Evolutionary conservation across 352 stramenopile genomes (phyloP).

Genomic region (Bremia lactucae): DNA sequence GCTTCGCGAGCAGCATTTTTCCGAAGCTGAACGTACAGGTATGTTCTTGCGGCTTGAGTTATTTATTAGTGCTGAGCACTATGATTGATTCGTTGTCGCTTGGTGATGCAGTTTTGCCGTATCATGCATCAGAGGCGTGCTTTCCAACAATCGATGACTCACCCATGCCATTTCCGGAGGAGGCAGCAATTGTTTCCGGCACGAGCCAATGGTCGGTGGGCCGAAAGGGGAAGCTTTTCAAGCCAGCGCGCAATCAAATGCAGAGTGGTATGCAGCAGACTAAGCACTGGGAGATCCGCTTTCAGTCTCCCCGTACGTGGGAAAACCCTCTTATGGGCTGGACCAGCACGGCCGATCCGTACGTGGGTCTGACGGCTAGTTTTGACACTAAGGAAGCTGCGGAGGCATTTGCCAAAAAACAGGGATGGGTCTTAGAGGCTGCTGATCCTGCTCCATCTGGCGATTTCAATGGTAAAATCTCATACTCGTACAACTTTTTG

Average conservation of each 20-base stretch:
- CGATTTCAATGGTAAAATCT: constrained; percentile 68
- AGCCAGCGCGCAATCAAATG: constrained; percentile 75
- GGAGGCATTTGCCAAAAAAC: constrained; percentile 68
- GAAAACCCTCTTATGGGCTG: constrained; percentile 92
- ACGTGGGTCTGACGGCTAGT: constrained; percentile 74
- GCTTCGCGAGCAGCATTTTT: constrained; percentile 38
- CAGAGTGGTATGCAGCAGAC: constrained; percentile 76
- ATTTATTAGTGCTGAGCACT: no score
- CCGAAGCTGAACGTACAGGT: constrained; percentile 48
- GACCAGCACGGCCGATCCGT: constrained; percentile 83
- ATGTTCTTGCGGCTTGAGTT: no score
- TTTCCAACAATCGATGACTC: constrained; percentile 38
- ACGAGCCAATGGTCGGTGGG: constrained; percentile 49
- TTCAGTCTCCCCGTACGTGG: constrained; percentile 71
- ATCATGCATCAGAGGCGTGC: constrained; percentile 37
- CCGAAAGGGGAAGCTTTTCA: constrained; percentile 64
- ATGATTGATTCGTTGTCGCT: neutral
- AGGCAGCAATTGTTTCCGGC: constrained; percentile 52
- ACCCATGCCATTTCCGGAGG: constrained; percentile 50
- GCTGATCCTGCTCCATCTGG: constrained; percentile 57
- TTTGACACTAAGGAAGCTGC: constrained; percentile 87
- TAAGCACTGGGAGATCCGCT: constrained; percentile 81
- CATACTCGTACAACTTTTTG: constrained; percentile 85
- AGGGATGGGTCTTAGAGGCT: constrained; percentile 81
- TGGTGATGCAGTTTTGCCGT: constrained; percentile 43